A percentile compares a stretch with the other conserved stretches of the same genome.
phyloP scores from a whole-genome alignment of 768 basidiomycete species.

The Trametes coccinea region DNA sequence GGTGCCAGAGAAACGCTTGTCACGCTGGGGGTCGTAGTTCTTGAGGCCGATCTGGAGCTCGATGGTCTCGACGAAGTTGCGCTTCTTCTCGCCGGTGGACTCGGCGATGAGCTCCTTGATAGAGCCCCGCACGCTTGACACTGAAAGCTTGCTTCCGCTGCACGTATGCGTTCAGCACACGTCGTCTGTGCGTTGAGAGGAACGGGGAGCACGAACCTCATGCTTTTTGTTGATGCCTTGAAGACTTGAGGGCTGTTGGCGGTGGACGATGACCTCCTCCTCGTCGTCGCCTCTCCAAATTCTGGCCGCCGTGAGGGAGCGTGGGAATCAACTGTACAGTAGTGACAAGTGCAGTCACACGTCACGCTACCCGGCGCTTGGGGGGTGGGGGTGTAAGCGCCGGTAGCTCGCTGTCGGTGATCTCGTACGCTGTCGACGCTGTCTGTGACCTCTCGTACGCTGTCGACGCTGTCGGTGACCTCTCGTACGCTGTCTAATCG shows the following conservation, averaged over 20 bases:
- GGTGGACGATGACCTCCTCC: neutral
- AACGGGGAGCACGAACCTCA: slow-evolving; percentile 27
- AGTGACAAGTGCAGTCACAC: slow-evolving; percentile 1
- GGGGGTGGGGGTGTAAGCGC: no score
- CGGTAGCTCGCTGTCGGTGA: no score
- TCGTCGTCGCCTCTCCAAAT: neutral
- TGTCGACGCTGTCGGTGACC: no score
- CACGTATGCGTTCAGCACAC: neutral
- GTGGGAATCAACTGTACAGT: slow-evolving; percentile 23
- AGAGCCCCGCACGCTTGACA: slow-evolving; percentile 99
- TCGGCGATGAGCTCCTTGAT: slow-evolving; percentile 87
- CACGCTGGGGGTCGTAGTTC: slow-evolving; percentile 99
- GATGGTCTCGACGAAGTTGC: slow-evolving; percentile 95
- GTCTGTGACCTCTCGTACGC: no score
- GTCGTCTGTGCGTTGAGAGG: neutral
- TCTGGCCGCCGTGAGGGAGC: slow-evolving; percentile 1
- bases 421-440: no score
- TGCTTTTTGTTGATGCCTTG: slow-evolving; percentile 24
- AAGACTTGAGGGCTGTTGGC: slow-evolving; percentile 22
- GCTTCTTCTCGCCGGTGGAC: slow-evolving; percentile 84
- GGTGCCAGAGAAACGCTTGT: slow-evolving; percentile 99
- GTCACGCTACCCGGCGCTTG: no score
- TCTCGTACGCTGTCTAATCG: no score
- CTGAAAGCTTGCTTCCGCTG: slow-evolving; percentile 81
- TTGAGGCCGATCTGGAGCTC: slow-evolving; percentile 96